Evolutionary conservation across 768 basidiomycete genomes (phyloP).

Genomic region (Tylopilus plumbeoviolaceoides): DNA sequence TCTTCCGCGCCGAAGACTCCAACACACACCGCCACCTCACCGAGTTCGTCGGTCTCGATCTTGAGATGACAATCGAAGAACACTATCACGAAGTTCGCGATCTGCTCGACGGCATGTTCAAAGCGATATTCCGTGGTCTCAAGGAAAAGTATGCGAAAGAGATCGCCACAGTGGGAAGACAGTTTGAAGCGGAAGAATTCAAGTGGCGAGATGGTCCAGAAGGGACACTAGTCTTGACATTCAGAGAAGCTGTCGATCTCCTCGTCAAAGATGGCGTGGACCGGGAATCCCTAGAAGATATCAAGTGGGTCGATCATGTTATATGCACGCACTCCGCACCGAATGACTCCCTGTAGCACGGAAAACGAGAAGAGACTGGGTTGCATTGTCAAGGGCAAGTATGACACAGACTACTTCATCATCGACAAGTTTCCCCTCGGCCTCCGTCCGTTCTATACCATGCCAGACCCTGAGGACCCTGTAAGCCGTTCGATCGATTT

Average conservation of each 20-base stretch:
- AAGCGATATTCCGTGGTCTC: conserved; percentile 82
- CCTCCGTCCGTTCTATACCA: conserved; percentile 97
- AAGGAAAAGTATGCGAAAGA: conserved; percentile 74
- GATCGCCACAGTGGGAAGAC: conserved; percentile 74
- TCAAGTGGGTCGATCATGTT: conserved; percentile 54
- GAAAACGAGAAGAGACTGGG: conserved; percentile 95
- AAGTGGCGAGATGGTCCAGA: conserved; percentile 69
- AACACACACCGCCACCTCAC: conserved; percentile 98
- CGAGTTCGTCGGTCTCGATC: conserved; percentile 97
- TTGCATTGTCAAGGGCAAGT: conserved; percentile 83
- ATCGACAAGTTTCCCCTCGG: conserved; percentile 98
- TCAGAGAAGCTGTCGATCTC: conserved; percentile 83
- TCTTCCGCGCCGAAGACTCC: conserved; percentile 97
- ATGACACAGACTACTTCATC: conserved; percentile 98
- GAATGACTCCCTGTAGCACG: conserved; percentile 53
- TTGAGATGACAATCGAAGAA: conserved; percentile 98
- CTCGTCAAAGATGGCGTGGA: conserved; percentile 83
- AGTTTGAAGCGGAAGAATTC: conserved; percentile 96
- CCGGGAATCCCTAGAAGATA: conserved; percentile 79
- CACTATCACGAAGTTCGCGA: conserved; percentile 99
- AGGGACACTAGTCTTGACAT: conserved; percentile 81
- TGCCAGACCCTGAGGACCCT: conserved; percentile 92
- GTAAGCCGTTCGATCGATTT: conserved; percentile 40
- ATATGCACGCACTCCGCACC: not conserved
- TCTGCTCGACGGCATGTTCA: conserved; percentile 80